phyloP scores from a whole-genome alignment of 345 rosid genomes.

The Bruguiera gymnorhiza region DNA sequence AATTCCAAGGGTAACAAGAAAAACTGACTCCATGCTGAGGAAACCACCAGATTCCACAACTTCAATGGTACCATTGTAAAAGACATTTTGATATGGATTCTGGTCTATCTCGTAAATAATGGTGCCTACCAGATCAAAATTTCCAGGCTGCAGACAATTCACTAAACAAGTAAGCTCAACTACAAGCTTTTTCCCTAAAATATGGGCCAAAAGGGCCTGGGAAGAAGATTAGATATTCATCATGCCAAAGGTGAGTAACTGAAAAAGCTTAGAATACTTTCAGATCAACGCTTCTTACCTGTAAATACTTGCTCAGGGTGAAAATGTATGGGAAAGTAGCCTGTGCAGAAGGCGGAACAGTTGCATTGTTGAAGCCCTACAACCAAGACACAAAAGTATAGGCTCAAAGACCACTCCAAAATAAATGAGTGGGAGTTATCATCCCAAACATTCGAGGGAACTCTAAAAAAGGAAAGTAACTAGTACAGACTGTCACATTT shows the following conservation, averaged over 20 bases:
- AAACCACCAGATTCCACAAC: slow-evolving; percentile 79
- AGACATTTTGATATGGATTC: slow-evolving; percentile 67
- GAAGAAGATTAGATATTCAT: too few species aligned
- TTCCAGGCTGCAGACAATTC: slow-evolving; percentile 63
- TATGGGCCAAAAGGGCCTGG: too few species aligned
- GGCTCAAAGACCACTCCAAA: too few species aligned
- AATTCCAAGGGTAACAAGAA: slow-evolving; percentile 70
- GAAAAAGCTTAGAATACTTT: too few species aligned
- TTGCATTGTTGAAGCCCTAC: slow-evolving; percentile 79
- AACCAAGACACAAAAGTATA: slow-evolving; percentile 17
- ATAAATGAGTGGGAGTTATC: too few species aligned
- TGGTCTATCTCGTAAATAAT: slow-evolving; percentile 77
- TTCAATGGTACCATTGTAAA: slow-evolving; percentile 88
- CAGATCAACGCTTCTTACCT: slow-evolving; percentile 41
- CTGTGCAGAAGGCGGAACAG: slow-evolving; percentile 70
- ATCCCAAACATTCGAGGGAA: too few species aligned
- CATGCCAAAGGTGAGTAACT: too few species aligned
- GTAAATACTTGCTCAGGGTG: slow-evolving; percentile 82
- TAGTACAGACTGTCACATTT: too few species aligned
- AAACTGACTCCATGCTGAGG: slow-evolving; percentile 79
- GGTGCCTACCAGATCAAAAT: slow-evolving; percentile 87
- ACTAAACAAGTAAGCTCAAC: slow-evolving; percentile 6
- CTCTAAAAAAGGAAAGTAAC: too few species aligned
- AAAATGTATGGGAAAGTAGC: slow-evolving; percentile 85
- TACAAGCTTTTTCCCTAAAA: neutral